Conservation (phyloP, 2,329 filamentous ascomycete genomes). For the Ploettnerulaceae sp. region DNA sequence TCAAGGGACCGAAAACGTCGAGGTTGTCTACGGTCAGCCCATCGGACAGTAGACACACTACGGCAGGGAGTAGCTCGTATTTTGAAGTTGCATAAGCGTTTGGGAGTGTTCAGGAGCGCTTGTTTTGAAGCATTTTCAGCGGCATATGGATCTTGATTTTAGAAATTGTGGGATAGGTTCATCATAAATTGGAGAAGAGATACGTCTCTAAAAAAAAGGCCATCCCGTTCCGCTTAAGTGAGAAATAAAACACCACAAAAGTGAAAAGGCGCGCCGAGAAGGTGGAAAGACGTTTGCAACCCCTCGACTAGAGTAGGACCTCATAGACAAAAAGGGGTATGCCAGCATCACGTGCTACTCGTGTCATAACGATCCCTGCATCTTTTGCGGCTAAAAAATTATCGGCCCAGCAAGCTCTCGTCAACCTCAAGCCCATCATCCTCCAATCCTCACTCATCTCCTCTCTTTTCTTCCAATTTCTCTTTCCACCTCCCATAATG, state of each 20-base stretch:
- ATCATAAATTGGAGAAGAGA: too few relatives aligned
- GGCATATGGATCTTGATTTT: neutral
- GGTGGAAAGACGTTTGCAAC: too few relatives aligned
- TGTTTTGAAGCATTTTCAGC: neutral
- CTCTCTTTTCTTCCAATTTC: slow-evolving; percentile 6
- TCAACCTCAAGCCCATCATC: neutral
- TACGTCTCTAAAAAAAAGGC: too few relatives aligned
- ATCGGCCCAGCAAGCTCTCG: neutral
- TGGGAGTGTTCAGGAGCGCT: neutral
- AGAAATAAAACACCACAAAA: too few relatives aligned
- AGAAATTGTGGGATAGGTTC: neutral
- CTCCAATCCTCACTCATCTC: slow-evolving; percentile 3
- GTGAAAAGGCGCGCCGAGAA: too few relatives aligned
- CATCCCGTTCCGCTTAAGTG: too few relatives aligned
- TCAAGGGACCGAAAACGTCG: slow-evolving; percentile 9
- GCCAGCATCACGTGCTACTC: too few relatives aligned
- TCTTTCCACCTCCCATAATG: slow-evolving; percentile 51
- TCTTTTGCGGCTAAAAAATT: neutral
- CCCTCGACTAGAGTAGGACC: too few relatives aligned
- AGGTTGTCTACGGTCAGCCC: slow-evolving; percentile 14
- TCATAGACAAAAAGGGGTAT: too few relatives aligned
- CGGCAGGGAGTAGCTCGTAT: neutral
- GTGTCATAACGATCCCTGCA: slow-evolving; percentile 1
- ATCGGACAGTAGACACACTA: neutral
- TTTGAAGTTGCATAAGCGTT: neutral